phyloP scores from a whole-genome alignment of 192 early-diverging fungal genomes.

The Coemansia sp. region DNA sequence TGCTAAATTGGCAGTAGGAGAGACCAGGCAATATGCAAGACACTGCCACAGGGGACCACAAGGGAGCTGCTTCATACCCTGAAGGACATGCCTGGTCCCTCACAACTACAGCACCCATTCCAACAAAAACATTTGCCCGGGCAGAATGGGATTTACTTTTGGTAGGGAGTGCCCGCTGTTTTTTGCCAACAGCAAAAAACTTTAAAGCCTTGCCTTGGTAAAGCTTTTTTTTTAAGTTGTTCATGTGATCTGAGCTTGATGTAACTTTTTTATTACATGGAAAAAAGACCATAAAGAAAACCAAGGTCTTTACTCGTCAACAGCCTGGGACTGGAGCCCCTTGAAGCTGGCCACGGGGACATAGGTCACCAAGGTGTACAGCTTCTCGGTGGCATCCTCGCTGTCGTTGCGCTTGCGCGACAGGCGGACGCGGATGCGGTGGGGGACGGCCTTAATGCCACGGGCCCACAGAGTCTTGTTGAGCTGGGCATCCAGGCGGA shows the following conservation, averaged over 20 bases:
- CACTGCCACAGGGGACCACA: too few relatives aligned
- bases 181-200: too few relatives aligned
- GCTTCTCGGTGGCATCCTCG: slow-evolving; percentile 95
- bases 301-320: slow-evolving; percentile 56
- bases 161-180: too few relatives aligned
- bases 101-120: too few relatives aligned
- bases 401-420: slow-evolving; percentile 96
- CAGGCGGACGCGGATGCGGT: slow-evolving; percentile 94
- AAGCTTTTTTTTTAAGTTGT: neutral
- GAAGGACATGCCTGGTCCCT: too few relatives aligned
- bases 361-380: slow-evolving; percentile 90
- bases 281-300: neutral
- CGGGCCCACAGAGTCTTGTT: slow-evolving; percentile 95
- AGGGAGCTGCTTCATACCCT: too few relatives aligned
- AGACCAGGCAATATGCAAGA: too few relatives aligned
- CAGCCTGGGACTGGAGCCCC: slow-evolving; percentile 73
- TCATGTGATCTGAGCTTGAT: neutral
- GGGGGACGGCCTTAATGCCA: slow-evolving; percentile 91
- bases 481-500: slow-evolving; percentile 91
- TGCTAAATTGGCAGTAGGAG: too few relatives aligned
- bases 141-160: too few relatives aligned
- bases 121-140: too few relatives aligned
- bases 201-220: too few relatives aligned
- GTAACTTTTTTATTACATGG: neutral
- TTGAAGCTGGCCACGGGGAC: slow-evolving; percentile 89